Evolutionary conservation across 2,329 filamentous ascomycete species (phyloP).

Genomic region (Cladosporium phlei): DNA sequence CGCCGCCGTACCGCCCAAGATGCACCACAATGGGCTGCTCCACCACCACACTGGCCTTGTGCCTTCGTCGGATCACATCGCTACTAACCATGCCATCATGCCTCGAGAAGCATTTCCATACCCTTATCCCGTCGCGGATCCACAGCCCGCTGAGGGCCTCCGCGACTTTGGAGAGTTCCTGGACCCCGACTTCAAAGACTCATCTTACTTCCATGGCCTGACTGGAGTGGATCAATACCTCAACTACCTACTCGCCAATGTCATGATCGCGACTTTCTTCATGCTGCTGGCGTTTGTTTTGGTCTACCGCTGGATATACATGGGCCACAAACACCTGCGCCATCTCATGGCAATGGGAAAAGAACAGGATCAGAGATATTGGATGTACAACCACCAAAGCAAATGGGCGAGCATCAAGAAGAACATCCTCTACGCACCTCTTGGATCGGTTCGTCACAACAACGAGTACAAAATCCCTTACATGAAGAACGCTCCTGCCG

Average conservation of each 20-base stretch:
- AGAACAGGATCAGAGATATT: constrained; percentile 41
- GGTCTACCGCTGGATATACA: constrained; percentile 38
- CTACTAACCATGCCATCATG: constrained; percentile 1
- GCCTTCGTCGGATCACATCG: background rate
- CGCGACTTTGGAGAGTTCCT: constrained; percentile 13
- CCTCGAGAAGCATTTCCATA: background rate
- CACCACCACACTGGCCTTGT: constrained; percentile 10
- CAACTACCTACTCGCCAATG: constrained; percentile 46
- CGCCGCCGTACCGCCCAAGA: constrained; percentile 10
- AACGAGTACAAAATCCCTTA: constrained; percentile 62
- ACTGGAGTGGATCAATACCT: constrained; percentile 44
- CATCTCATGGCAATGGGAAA: constrained; percentile 43
- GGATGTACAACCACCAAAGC: constrained; percentile 40
- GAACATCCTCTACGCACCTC: constrained; percentile 64
- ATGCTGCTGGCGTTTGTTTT: constrained; percentile 36
- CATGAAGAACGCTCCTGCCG: constrained; percentile 59
- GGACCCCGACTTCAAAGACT: background rate
- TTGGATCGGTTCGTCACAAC: constrained; percentile 73
- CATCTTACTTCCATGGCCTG: constrained; percentile 38
- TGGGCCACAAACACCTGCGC: constrained; percentile 42
- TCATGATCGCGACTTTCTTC: constrained; percentile 36
- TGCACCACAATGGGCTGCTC: constrained; percentile 4
- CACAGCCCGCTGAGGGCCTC: constrained; percentile 15
- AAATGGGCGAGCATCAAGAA: constrained; percentile 58
- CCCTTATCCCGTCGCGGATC: constrained; percentile 1